These are phyloP conservation scores for Colletotrichum chrysophilum DNA, from an alignment of 2,329 filamentous ascomycete species.

Conservation along the genomic window DNA sequence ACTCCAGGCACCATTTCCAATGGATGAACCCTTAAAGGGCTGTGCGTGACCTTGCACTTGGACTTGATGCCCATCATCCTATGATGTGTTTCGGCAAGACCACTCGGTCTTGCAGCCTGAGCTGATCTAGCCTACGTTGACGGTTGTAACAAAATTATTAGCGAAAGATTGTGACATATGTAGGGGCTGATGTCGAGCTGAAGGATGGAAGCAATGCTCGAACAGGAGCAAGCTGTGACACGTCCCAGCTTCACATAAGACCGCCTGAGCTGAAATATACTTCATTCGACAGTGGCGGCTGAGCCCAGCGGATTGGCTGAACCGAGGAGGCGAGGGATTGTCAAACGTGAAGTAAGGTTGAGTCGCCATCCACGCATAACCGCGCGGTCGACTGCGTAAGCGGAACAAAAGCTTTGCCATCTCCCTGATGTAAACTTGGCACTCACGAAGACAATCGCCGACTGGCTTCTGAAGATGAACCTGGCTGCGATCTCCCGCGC, in stretches of 20 bases:
- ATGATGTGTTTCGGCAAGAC: background rate
- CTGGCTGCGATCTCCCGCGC: background rate
- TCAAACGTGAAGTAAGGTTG: background rate
- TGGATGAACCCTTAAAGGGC: background rate
- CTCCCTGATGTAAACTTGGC: background rate
- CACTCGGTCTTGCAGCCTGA: background rate
- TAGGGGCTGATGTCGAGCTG: background rate
- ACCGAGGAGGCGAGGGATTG: background rate
- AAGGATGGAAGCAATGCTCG: background rate
- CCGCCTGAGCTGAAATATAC: background rate
- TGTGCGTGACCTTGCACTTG: background rate
- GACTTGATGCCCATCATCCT: background rate
- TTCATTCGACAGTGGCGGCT: background rate
- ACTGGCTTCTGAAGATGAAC: background rate
- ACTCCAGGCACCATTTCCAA: background rate
- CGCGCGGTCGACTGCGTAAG: background rate
- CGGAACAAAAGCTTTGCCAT: background rate
- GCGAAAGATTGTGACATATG: background rate
- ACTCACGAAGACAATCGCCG: background rate
- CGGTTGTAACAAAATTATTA: background rate
- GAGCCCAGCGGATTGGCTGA: background rate
- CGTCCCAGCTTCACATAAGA: slow-evolving; percentile 1
- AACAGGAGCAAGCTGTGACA: background rate
- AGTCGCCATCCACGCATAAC: background rate
- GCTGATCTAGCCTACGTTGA: background rate